Base-by-base conservation (phyloP, 2,329 filamentous ascomycete genomes). In the Pseudogymnoascus sp. region DNA sequence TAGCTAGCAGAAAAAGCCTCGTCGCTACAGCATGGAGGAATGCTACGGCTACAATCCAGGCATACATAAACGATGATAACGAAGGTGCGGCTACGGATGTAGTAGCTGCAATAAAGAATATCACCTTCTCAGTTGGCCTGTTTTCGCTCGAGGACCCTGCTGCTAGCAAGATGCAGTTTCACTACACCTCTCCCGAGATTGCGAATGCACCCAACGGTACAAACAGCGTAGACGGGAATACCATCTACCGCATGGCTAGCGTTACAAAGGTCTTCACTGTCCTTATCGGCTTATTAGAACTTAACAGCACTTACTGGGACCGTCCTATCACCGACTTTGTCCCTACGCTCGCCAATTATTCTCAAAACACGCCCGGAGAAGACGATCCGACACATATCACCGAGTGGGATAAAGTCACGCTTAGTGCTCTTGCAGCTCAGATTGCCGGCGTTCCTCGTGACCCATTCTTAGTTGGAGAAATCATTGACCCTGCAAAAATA, bases 221-320 rank as follows among this genome's bases (percentile, higher is more conserved):
- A 1, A 67, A 69, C 3, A 70, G 68, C 21, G 70, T 76, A 3
- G 71, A 76, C 61, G 72, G 68, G n/a, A 66, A 77, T 60, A 73
- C 71, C 35, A 74, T 77, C 15, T 77, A 75, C 63, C 71, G 73
- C 12, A 65, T 77, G 13, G 75, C 74, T 1, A 76, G 73, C 62
- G 65, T 73, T 33, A 70, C 70, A 9, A 77, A 75, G 59, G 65
- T 73, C 3, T 66, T 75, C 58, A 74, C 74, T 0, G 72, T 74
- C 28, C 71, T 74, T 39, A 68, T 73, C 1, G 70, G 72, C 2
- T 65, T 77, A 33, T 61, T 74, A 0, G 63, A 71, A 34, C 61
- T 75, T 4, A 68, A 70, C 0, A 65, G 66, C 5, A 63, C 61
- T 1, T 68, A 74, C 57, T 76, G 74, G 67, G 63, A 70, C n/a